phyloP scores from a whole-genome alignment of 257 asterid genomes.

The Capsicum pubescens region DNA sequence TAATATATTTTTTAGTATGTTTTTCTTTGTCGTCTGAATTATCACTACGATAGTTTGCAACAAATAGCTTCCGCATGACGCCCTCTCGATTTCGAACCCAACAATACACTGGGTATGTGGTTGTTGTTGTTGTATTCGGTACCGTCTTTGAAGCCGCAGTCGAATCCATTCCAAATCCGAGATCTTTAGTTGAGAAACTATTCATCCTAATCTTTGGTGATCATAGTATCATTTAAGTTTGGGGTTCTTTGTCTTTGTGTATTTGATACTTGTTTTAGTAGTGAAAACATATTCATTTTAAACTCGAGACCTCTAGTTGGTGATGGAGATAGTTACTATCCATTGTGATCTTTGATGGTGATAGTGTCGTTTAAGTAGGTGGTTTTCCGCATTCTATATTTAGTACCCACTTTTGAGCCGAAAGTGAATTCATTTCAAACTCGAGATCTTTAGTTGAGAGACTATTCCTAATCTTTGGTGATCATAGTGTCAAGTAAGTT shows the following conservation, averaged over 20 bases:
- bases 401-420: background rate
- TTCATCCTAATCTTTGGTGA: background rate
- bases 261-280: background rate
- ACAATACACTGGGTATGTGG: too few species aligned
- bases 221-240: background rate
- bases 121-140: too few species aligned
- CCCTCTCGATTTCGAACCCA: too few species aligned
- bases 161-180: background rate
- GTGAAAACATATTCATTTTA: background rate
- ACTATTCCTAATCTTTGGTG: too few species aligned
- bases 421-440: background rate
- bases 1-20: too few species aligned
- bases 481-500: too few species aligned
- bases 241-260: fast-evolving
- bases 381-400: background rate
- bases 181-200: background rate
- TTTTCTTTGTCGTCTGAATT: too few species aligned
- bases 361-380: background rate
- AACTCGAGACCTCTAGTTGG: background rate
- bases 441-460: too few species aligned
- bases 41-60: too few species aligned
- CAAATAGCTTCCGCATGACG: too few species aligned
- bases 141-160: fast-evolving
- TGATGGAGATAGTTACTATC: background rate
- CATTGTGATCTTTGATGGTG: background rate